These are phyloP conservation scores for Ascochyta pisi DNA, from an alignment of 2,329 filamentous ascomycete genomes.

Conservation along the genomic window DNA sequence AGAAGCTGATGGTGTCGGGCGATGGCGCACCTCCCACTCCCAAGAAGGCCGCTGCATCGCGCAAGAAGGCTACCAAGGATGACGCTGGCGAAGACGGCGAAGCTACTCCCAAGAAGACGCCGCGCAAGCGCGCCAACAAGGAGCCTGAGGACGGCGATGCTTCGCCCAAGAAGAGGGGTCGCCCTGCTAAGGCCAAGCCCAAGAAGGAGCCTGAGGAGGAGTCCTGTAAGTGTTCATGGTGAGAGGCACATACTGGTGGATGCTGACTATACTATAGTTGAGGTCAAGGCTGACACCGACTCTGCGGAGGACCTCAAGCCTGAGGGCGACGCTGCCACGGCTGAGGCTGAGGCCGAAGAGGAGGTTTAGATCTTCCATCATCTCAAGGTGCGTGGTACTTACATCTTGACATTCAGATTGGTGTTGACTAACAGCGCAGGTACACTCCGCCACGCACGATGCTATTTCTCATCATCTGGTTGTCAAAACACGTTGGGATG, in stretches of 20 bases:
- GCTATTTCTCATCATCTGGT: not conserved
- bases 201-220: conserved; percentile 32
- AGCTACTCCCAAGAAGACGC: conserved; percentile 35
- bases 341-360: conserved; percentile 13
- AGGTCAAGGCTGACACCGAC: conserved; percentile 18
- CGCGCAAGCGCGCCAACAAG: conserved; percentile 43
- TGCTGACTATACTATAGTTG: conserved; percentile 3
- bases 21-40: conserved; percentile 25
- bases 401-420: not conserved
- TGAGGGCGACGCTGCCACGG: not conserved
- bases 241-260: conserved; percentile 6
- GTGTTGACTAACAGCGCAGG: not conserved
- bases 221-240: conserved; percentile 16
- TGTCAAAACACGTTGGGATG: not conserved
- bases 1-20: conserved; percentile 35
- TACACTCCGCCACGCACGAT: not conserved
- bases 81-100: conserved; percentile 21
- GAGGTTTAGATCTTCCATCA: conserved; percentile 21
- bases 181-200: conserved; percentile 25
- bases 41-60: conserved; percentile 24
- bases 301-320: conserved; percentile 5
- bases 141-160: conserved; percentile 34
- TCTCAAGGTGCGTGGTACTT: not conserved
- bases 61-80: conserved; percentile 30
- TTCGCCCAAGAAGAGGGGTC: conserved; percentile 44